Conservation (phyloP, 2,329 filamentous ascomycete genomes). For the Pseudogymnoascus sp. region DNA sequence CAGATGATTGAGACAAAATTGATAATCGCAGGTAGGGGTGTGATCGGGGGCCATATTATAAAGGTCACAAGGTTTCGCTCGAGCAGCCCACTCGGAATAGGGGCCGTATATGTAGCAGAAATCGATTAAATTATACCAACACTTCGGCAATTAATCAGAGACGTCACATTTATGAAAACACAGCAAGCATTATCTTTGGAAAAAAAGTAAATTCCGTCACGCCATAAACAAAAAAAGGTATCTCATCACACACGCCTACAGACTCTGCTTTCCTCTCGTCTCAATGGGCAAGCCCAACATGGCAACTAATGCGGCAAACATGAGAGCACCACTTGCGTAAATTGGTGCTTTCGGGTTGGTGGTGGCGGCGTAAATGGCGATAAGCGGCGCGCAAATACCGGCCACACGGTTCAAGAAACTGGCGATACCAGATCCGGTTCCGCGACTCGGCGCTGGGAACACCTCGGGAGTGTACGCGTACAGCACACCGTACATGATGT, state of each 20-base stretch:
- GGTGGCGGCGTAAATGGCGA: conserved; percentile 45
- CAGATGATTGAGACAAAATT: no score
- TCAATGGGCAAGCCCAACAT: conserved; percentile 57
- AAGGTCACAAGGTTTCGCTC: no score
- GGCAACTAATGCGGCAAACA: conserved; percentile 50
- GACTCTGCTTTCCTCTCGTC: conserved; percentile 50
- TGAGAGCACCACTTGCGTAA: conserved; percentile 49
- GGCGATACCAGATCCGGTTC: conserved; percentile 64
- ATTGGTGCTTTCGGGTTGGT: conserved; percentile 47
- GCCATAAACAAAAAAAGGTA: background rate
- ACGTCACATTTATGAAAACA: no score
- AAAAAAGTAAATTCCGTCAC: background rate
- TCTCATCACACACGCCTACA: conserved; percentile 31
- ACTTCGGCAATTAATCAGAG: no score
- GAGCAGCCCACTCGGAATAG: no score
- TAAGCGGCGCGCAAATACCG: conserved; percentile 60
- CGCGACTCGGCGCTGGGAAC: conserved; percentile 64
- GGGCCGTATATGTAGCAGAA: no score
- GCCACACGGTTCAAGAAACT: conserved; percentile 63
- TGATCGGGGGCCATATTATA: no score
- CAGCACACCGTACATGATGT: conserved; percentile 70
- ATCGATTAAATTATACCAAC: no score
- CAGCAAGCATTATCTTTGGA: no score
- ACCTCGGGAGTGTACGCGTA: conserved; percentile 73
- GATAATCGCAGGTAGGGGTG: no score